phyloP scores from a whole-genome alignment of 2,329 filamentous ascomycete genomes.

The Blastomyces emzantsi region DNA sequence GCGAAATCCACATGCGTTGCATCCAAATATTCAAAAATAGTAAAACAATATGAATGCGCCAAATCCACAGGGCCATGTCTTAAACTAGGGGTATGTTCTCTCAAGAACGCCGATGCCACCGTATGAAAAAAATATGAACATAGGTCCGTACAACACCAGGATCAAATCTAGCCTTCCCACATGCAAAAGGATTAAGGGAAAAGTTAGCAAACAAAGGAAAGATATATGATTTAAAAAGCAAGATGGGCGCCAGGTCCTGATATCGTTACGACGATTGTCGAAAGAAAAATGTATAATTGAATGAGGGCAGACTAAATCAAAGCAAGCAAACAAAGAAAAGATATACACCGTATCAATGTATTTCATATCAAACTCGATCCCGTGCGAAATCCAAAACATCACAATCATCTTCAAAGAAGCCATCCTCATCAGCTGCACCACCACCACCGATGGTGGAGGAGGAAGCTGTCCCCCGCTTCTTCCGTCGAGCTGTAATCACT shows the following conservation, averaged over 20 bases:
- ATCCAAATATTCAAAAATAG: background rate
- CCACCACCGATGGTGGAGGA: slow-evolving; percentile 28
- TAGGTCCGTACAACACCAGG: background rate
- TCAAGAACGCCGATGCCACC: slow-evolving; percentile 4
- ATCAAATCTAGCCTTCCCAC: slow-evolving; percentile 4
- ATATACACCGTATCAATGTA: background rate
- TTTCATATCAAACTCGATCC: slow-evolving; percentile 40
- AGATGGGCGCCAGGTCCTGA: background rate
- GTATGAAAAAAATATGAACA: background rate
- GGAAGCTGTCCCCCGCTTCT: slow-evolving; percentile 41
- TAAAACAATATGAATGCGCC: background rate
- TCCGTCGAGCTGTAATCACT: slow-evolving; percentile 69
- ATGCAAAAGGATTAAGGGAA: background rate
- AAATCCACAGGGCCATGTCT: background rate
- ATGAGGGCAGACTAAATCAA: background rate
- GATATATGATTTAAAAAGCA: background rate
- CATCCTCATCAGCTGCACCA: slow-evolving; percentile 47
- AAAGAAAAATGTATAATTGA: background rate
- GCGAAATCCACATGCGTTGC: background rate
- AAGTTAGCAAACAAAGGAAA: background rate
- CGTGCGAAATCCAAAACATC: slow-evolving; percentile 81
- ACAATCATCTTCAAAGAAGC: slow-evolving; percentile 87
- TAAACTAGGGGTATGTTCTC: slow-evolving; percentile 10
- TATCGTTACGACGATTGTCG: background rate
- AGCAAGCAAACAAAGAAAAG: background rate